Evolutionary conservation across 2,329 filamentous ascomycete species (phyloP).

Genomic region (Fusarium torreyae): DNA sequence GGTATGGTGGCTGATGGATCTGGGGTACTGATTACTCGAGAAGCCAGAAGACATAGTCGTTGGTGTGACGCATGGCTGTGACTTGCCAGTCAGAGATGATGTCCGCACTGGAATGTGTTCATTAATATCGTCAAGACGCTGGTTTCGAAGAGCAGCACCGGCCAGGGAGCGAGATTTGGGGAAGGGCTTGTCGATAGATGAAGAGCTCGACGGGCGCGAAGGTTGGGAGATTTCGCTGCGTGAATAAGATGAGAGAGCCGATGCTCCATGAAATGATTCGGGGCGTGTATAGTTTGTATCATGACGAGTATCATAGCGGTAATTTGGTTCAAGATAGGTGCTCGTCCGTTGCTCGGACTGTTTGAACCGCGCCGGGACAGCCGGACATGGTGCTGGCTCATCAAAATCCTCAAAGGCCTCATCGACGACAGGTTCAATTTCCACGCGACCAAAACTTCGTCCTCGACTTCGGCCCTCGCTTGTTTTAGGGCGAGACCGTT

Average conservation of each 20-base stretch:
- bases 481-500: slow-evolving; percentile 37
- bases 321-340: slow-evolving; percentile 17
- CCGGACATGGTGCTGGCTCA: slow-evolving; percentile 42
- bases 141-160: slow-evolving; percentile 21
- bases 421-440: slow-evolving; percentile 37
- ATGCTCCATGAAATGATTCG: slow-evolving; percentile 31
- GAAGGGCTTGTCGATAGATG: slow-evolving; percentile 39
- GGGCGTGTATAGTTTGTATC: slow-evolving; percentile 13
- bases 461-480: slow-evolving; percentile 31
- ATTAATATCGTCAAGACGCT: slow-evolving; percentile 54
- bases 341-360: slow-evolving; percentile 28
- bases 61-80: slow-evolving; percentile 57
- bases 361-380: slow-evolving; percentile 31
- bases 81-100: slow-evolving; percentile 56
- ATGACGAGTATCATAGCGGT: slow-evolving; percentile 6
- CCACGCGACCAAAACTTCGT: slow-evolving; percentile 32
- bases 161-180: slow-evolving; percentile 47
- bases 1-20: slow-evolving; percentile 61
- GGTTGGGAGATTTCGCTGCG: slow-evolving; percentile 38
- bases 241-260: slow-evolving; percentile 16
- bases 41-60: slow-evolving; percentile 50
- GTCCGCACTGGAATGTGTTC: slow-evolving; percentile 56
- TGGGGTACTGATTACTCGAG: slow-evolving; percentile 58
- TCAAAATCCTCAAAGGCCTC: slow-evolving; percentile 32
- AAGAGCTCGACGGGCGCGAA: slow-evolving; percentile 47